Evolutionary conservation across 2,329 filamentous ascomycete species (phyloP), one percentile per base, ranked within the genome.

Genomic region (Ophiocordyceps sinensis): DNA sequence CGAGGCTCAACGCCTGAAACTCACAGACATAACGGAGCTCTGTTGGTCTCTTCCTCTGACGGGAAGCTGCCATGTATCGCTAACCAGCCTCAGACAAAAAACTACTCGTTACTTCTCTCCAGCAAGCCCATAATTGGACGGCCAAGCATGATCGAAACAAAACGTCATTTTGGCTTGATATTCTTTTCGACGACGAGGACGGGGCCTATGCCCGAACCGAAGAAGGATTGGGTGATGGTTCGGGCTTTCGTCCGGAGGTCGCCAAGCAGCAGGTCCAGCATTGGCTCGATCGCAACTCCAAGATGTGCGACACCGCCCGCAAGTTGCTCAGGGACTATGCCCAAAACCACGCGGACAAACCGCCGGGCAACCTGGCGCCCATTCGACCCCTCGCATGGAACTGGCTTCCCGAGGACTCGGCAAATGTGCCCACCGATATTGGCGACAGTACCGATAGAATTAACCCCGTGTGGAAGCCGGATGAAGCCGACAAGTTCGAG

Each of bases 121-220:
- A 82, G 50, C 76, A 81, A 53, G 73, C 75, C 2, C 77, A 81
- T 48, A 82, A 82, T 54, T 80, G 77, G 75, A 78, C 75, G 1
- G 76, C 77, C 42, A 79, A 79, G 45, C 77, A 81, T 49, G 77
- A 81, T 51, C 64, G 77, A 30, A 80, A 80, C 56, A 82, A 82
- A 54, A 81, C 80, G 75, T 68, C 72, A 0, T 81, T 82, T 45
- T 82, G 77, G 77, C 74, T 73, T 42, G 73, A 77, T 41, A 73
- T 80, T 26, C 59, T 82, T 8, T 79, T 79, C 41, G 76, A 81
- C 41, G 74, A 75, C 29, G 67, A 75, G 28, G 67, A 70, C 28
- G 63, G 63, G 7, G 61, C 59, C 3, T 58, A 64, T 28, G 64
- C 64, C 9, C 64, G 65, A 37, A 65, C 68, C 2, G 68, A 75